Conservation (phyloP, 306 rosid genomes). For the Castanospermum australe region DNA sequence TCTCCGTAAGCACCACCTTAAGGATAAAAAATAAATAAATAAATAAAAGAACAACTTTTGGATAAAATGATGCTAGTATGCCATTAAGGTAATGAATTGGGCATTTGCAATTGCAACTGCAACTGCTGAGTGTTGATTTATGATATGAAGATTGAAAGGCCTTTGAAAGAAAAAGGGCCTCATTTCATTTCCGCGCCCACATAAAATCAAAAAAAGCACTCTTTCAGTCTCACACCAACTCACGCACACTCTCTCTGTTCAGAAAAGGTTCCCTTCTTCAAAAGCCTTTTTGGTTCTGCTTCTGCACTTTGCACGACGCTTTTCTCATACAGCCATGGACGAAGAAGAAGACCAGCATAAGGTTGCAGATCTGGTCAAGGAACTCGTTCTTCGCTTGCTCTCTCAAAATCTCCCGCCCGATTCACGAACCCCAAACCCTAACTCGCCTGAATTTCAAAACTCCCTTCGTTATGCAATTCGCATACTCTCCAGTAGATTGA, state of each 20-base stretch:
- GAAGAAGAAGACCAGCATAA: constrained; percentile 89
- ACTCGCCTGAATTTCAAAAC: constrained; percentile 49
- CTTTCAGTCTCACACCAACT: not conserved
- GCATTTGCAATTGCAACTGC: too few relatives aligned
- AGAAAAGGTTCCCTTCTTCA: not conserved
- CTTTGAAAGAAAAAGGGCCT: not conserved
- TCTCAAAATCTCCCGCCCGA: constrained; percentile 47
- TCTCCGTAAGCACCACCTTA: too few relatives aligned
- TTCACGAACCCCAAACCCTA: constrained; percentile 45
- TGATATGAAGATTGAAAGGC: too few relatives aligned
- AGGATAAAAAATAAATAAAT: too few relatives aligned
- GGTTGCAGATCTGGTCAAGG: constrained; percentile 79
- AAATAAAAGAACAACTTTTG: too few relatives aligned
- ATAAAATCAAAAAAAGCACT: not conserved
- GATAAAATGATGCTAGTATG: too few relatives aligned
- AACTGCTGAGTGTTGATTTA: too few relatives aligned
- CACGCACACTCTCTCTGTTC: not conserved
- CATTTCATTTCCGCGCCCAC: constrained; percentile 30
- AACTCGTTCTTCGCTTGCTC: constrained; percentile 69
- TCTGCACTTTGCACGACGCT: not conserved
- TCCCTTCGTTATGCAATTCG: constrained; percentile 86
- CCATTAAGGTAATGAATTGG: too few relatives aligned
- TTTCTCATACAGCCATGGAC: constrained; percentile 47
- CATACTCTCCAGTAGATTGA: constrained; percentile 73
- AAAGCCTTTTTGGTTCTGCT: not conserved